Conservation (phyloP, 2,329 filamentous ascomycete genomes). For the Ophiognomonia clavigignenti-juglandacearum region DNA sequence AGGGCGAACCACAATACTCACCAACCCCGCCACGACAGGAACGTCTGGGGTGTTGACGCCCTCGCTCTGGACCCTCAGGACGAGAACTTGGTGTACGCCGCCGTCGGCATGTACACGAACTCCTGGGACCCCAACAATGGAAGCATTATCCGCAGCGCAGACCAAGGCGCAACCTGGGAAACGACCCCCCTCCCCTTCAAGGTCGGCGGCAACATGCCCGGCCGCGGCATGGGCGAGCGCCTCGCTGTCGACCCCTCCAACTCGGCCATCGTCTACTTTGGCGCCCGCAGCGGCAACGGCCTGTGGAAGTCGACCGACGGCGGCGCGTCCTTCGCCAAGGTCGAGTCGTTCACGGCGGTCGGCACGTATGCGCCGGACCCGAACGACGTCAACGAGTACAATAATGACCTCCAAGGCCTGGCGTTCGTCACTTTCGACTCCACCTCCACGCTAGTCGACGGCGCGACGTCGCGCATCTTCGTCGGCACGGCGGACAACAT, state of each 20-base stretch:
- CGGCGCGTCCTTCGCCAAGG: constrained; percentile 47
- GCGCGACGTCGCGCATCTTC: constrained; percentile 50
- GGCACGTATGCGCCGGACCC: constrained; percentile 43
- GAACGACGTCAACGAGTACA: constrained; percentile 36
- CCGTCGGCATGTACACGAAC: constrained; percentile 52
- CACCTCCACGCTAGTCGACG: constrained; percentile 37
- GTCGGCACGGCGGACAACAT: constrained; percentile 49
- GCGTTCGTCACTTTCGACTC: constrained; percentile 51
- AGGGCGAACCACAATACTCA: background rate
- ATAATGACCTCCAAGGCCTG: constrained; percentile 42
- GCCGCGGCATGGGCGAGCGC: constrained; percentile 52
- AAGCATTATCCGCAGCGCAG: constrained; percentile 47
- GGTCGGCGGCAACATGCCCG: constrained; percentile 57
- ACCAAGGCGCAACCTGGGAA: constrained; percentile 47
- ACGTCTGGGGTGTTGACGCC: constrained; percentile 53
- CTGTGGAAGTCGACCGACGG: constrained; percentile 53
- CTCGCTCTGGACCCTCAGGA: constrained; percentile 51
- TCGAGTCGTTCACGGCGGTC: constrained; percentile 44
- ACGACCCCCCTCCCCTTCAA: constrained; percentile 49
- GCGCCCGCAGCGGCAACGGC: constrained; percentile 52
- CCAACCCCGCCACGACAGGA: constrained; percentile 27
- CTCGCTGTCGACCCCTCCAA: constrained; percentile 54
- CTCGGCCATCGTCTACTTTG: constrained; percentile 52
- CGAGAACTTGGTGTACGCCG: constrained; percentile 45
- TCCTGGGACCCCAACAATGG: constrained; percentile 41